These are phyloP conservation scores for Lablab purpureus DNA, from an alignment of 306 rosid genomes.

Conservation along the genomic window DNA sequence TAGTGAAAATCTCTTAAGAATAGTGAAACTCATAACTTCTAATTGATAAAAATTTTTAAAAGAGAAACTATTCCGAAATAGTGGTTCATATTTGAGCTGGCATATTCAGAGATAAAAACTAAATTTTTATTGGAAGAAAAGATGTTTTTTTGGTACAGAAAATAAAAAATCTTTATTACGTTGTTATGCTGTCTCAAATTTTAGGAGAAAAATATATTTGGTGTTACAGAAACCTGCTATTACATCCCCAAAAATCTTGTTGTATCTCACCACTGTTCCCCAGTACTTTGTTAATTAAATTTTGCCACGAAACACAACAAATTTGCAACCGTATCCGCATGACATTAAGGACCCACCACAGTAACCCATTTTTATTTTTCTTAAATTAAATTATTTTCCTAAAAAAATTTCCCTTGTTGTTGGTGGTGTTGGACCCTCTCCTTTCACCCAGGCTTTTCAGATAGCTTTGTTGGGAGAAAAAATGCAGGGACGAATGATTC, in stretches of 20 bases:
- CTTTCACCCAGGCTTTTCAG: slow-evolving; percentile 57
- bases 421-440: slow-evolving; percentile 47
- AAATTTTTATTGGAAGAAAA: no score
- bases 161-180: not conserved
- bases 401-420: not conserved
- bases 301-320: slow-evolving; percentile 60
- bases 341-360: slow-evolving; percentile 62
- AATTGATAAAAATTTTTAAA: no score
- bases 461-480: slow-evolving; percentile 58
- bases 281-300: slow-evolving; percentile 37
- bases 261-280: not conserved
- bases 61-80: no score
- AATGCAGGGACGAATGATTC: slow-evolving; percentile 44
- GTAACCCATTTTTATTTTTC: slow-evolving; percentile 18
- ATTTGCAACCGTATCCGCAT: slow-evolving; percentile 54
- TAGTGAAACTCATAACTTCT: no score
- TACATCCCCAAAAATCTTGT: not conserved
- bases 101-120: not conserved
- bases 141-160: no score
- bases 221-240: not conserved
- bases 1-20: no score
- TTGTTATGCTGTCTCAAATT: not conserved
- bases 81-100: not conserved
- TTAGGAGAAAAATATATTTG: not conserved
- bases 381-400: slow-evolving; percentile 35